Percentiles rank a stretch among this genome's conserved stretches.
phyloP scores from a whole-genome alignment of 2,329 filamentous ascomycete genomes.

The Thielaviopsis euricoi region DNA sequence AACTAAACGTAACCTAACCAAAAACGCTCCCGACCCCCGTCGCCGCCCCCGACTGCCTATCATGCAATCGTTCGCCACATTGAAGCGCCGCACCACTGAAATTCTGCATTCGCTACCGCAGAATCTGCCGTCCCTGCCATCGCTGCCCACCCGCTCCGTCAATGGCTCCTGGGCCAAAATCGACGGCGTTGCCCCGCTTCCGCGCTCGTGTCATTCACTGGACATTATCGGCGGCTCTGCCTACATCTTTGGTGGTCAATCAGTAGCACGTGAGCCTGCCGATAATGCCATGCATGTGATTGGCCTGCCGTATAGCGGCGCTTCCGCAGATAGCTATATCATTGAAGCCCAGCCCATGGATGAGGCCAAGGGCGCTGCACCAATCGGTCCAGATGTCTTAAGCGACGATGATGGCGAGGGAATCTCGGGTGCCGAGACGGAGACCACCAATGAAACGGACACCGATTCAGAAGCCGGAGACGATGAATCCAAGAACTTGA shows the following conservation, averaged over 20 bases:
- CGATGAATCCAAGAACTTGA: slow-evolving; percentile 19
- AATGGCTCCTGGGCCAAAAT: slow-evolving; percentile 47
- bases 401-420: slow-evolving; percentile 9
- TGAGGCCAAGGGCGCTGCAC: slow-evolving; percentile 16
- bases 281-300: slow-evolving; percentile 59
- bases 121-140: slow-evolving; percentile 12
- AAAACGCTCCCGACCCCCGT: neutral
- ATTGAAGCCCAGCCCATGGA: slow-evolving; percentile 30
- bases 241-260: slow-evolving; percentile 65
- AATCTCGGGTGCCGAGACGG: neutral
- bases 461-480: slow-evolving; percentile 17
- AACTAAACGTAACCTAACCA: neutral
- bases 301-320: slow-evolving; percentile 39
- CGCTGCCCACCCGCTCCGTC: slow-evolving; percentile 20
- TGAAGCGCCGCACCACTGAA: slow-evolving; percentile 39
- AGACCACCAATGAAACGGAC: slow-evolving; percentile 2
- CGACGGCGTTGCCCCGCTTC: slow-evolving; percentile 32
- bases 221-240: slow-evolving; percentile 38
- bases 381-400: slow-evolving; percentile 11
- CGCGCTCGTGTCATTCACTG: slow-evolving; percentile 59
- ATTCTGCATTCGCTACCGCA: slow-evolving; percentile 33
- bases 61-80: slow-evolving; percentile 36
- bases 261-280: slow-evolving; percentile 45
- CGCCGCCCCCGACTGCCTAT: neutral
- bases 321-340: slow-evolving; percentile 41